Base-by-base conservation (phyloP, 2,329 filamentous ascomycete species). In the Daldinia sp. region DNA sequence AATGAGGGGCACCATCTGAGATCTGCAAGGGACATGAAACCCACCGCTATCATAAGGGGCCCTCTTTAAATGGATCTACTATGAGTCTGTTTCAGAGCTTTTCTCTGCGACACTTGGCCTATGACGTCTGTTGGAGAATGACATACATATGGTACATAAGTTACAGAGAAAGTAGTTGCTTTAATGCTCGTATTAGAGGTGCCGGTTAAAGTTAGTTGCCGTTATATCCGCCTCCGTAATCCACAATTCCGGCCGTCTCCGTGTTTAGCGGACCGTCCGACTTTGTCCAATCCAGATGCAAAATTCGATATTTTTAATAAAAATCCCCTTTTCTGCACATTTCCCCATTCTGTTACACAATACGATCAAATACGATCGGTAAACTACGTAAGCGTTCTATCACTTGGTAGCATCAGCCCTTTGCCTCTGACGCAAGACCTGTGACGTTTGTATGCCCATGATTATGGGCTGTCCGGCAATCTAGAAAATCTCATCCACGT, bases 11-110 rank as follows among this genome's bases (percentile, higher is more conserved):
- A 18, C 53, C 59, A 56, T 53, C 65, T 51, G 15, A 7, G 57
- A 66, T 63, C 63, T 69, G 63, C 63, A 71, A 71, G 69, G 69
- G 20, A 67, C 66, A 26, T 59, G 63, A 68, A 66, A 66, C 62
- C 42, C 59, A 58, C 18, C 59, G n/a, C 56, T 30, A 54, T 65
- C 39, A 42, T 48, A 42, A 56, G 26, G 20, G 46, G 20, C 39
- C 54, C 30, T 54, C 23, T 59, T 55, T 67, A 65, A 65, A 68
- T 59, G 44, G 61, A 62, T 62, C 53, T 61, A 60, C 44, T 44
- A 33, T 26, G 57, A 13, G 42, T 26, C 20, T 57, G 55, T 66
- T 69, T 69, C 63, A 58, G 48, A 46, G 18, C 39, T 56, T 54
- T 41, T 51, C 4, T 33, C 33, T 46, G 18, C n/a, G 23, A 54